Conservation (phyloP, 169 alveolate species). For the Eimeria brunetti region DNA sequence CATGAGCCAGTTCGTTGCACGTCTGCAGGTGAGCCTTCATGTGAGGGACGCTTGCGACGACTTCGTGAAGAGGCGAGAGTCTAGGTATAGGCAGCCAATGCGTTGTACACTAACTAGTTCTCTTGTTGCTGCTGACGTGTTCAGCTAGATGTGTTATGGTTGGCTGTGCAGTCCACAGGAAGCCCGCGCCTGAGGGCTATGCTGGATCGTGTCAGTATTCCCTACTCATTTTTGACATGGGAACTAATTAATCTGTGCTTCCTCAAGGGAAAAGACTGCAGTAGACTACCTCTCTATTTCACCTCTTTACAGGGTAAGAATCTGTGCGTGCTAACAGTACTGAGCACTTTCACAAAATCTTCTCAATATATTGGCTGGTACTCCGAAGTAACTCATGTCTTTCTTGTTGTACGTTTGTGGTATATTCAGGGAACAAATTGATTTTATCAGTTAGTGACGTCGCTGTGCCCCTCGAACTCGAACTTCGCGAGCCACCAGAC, state of each 20-base stretch:
- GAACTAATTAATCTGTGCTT: conserved; percentile 31
- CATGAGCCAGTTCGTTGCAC: conserved; percentile 72
- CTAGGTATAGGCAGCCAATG: background rate
- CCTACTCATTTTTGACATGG: conserved; percentile 43
- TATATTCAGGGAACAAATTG: conserved; percentile 8
- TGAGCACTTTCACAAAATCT: background rate
- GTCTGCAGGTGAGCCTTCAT: conserved; percentile 15
- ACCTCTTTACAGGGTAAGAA: conserved; percentile 20
- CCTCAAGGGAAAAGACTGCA: background rate
- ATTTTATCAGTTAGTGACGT: conserved; percentile 30
- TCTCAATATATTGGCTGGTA: background rate
- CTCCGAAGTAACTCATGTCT: background rate
- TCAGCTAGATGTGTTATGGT: background rate
- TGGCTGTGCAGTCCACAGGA: conserved; percentile 46
- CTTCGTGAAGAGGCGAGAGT: background rate
- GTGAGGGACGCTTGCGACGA: background rate
- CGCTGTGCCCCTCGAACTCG: conserved; percentile 64
- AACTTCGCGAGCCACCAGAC: conserved; percentile 36
- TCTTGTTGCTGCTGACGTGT: background rate
- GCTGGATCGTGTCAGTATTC: conserved; percentile 51
- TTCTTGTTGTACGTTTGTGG: background rate
- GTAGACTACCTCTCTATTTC: conserved; percentile 39
- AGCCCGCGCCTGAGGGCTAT: conserved; percentile 64
- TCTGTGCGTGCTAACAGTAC: background rate
- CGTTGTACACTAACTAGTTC: background rate